Evolutionary conservation across 441 rosid species (phyloP).

Genomic region (Eutrema salsugineum): DNA sequence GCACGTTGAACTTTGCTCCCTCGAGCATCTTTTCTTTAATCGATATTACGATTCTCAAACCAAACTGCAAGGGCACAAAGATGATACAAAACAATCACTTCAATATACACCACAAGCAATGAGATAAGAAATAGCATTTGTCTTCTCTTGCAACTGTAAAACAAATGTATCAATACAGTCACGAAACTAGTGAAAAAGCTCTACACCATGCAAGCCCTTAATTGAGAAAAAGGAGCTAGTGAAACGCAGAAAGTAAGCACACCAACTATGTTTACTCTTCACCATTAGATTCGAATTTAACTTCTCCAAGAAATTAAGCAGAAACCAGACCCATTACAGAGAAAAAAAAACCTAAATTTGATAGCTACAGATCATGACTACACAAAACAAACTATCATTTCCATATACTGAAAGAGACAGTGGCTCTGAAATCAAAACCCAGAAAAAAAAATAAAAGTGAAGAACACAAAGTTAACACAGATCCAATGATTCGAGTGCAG

Average conservation of each 20-base stretch:
- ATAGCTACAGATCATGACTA: background rate
- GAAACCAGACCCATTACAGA: background rate
- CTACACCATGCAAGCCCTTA: background rate
- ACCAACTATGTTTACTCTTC: background rate
- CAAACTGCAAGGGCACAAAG: slow-evolving; percentile 1
- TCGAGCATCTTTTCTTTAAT: slow-evolving; percentile 49
- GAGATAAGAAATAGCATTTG: background rate
- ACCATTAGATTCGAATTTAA: slow-evolving; percentile 2
- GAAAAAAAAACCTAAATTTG: background rate
- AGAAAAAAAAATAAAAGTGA: background rate
- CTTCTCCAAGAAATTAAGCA: background rate
- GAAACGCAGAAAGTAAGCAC: background rate
- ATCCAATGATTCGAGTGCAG: slow-evolving; percentile 2
- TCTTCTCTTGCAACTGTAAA: background rate
- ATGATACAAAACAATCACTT: background rate
- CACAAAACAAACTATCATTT: background rate
- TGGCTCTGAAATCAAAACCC: background rate
- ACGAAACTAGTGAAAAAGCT: background rate
- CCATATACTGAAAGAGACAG: background rate
- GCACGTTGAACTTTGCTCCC: slow-evolving; percentile 56
- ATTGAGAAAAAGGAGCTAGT: background rate
- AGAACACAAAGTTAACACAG: background rate
- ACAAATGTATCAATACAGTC: background rate
- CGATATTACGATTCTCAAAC: background rate
- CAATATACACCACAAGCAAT: background rate